phyloP scores from a whole-genome alignment of 805 yeast genomes.

The Metschnikowia kofuensis region DNA sequence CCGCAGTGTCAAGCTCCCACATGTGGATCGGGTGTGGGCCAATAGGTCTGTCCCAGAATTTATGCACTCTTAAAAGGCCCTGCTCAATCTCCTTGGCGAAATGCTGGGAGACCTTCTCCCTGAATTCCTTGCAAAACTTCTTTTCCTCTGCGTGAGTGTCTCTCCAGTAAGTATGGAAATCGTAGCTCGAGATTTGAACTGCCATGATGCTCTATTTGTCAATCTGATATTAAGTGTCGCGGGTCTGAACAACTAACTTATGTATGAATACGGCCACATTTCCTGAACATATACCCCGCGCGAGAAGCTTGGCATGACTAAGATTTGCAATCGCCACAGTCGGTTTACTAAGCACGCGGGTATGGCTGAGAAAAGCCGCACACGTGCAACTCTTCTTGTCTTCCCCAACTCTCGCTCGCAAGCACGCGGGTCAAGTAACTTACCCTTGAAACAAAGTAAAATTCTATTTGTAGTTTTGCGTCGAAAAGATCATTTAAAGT shows the following conservation, averaged over 20 bases:
- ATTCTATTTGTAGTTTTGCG: too few relatives aligned
- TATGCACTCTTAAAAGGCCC: slow-evolving; percentile 42
- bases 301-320: slow-evolving; percentile 1
- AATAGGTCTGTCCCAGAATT: slow-evolving; percentile 45
- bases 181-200: slow-evolving; percentile 31
- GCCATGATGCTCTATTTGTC: slow-evolving; percentile 2
- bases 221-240: too few relatives aligned
- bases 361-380: not conserved
- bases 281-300: not conserved
- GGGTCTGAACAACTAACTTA: not conserved
- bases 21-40: slow-evolving; percentile 61
- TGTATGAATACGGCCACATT: not conserved
- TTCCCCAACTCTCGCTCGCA: too few relatives aligned
- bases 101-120: slow-evolving; percentile 38
- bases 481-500: too few relatives aligned
- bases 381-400: not conserved
- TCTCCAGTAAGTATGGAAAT: slow-evolving; percentile 55
- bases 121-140: slow-evolving; percentile 33
- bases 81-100: slow-evolving; percentile 41
- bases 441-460: too few relatives aligned
- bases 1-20: slow-evolving; percentile 53
- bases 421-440: too few relatives aligned
- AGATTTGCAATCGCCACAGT: slow-evolving; percentile 5
- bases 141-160: slow-evolving; percentile 31
- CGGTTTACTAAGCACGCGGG: not conserved